Base-by-base conservation (phyloP, 805 yeast species). In the Phaffomyces antillensis region DNA sequence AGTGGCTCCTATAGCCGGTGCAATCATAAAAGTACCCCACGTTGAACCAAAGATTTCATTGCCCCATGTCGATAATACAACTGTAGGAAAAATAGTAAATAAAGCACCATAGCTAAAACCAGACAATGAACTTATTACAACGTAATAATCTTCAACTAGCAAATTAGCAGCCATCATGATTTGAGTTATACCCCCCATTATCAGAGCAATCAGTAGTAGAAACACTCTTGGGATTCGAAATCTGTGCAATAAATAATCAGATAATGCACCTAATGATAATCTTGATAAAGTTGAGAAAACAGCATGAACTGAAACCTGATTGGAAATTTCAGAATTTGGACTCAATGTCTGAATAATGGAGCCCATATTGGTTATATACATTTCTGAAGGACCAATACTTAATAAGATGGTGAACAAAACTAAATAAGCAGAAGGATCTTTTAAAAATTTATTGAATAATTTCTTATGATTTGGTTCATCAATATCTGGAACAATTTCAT, bases 21-120 rank as follows among this genome's bases (percentile, higher is more conserved):
- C 93, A 32, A 86, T 72, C 75, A 88, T 83, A 60, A 88, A 86
- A 24, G 84, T 69, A 3, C 97, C 97, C 87, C 96, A 91, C 2
- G 91, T 85, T 3, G 96, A 85, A 0, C 97, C 98, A 63, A 91
- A 79, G 31, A 86, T 75, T 37, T 85, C 89, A 20, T 85, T 74
- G 0, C 97, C 97, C 89, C 96, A 93, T 3, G 86, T 77, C 5
- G 82, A 71, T 2, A 95, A 83, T 15, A 89, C 78, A 13, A 89
- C 72, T 0, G 96, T 84, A 4, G 99, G 98, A 54, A 80, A 86
- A 7, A 87, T 65, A 0, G 98, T 89, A 67, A 87, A 91, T 5
- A 86, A 59, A 0, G 90, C 86, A 30, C 98, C 96, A 58, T 91
- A 87, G 7, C 78, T 68, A 24, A 77, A 58, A 0, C 98, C 98